These are phyloP conservation scores for Letharia columbiana DNA, from an alignment of 495 filamentous ascomycete genomes.

Conservation along the genomic window DNA sequence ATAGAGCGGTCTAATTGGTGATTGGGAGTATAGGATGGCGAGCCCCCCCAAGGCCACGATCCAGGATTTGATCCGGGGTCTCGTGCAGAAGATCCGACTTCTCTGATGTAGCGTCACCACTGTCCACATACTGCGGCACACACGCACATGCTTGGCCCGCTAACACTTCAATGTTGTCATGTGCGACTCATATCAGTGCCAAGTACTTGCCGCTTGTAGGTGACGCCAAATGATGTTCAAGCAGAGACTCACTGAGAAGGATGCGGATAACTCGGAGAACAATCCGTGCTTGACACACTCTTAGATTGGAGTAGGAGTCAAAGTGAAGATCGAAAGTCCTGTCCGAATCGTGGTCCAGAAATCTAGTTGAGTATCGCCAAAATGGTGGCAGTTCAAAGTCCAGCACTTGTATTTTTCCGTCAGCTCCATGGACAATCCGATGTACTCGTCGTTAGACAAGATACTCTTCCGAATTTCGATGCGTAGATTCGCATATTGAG, in stretches of 20 bases:
- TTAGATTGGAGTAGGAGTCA: conserved; percentile 25
- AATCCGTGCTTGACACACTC: conserved; percentile 27
- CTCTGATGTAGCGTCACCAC: conserved; percentile 11
- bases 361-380: not conserved
- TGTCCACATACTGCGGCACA: conserved; percentile 27
- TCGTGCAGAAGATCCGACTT: not conserved
- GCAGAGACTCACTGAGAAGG: conserved; percentile 27
- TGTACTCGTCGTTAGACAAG: not conserved
- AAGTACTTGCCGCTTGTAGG: not conserved
- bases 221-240: not conserved
- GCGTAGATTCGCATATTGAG: conserved; percentile 7
- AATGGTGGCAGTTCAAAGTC: not conserved
- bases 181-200: not conserved
- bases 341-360: conserved; percentile 9
- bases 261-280: conserved; percentile 27
- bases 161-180: conserved; percentile 7
- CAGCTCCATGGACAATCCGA: conserved; percentile 1
- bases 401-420: not conserved
- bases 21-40: conserved; percentile 16
- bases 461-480: not conserved
- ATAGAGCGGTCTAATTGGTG: conserved; percentile 23
- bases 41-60: not conserved
- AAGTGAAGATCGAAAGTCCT: conserved; percentile 21
- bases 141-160: conserved; percentile 27
- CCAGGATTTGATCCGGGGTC: not conserved